These are phyloP conservation scores for Solanum etuberosum DNA, from an alignment of 257 asterid genomes.

Conservation along the genomic window DNA sequence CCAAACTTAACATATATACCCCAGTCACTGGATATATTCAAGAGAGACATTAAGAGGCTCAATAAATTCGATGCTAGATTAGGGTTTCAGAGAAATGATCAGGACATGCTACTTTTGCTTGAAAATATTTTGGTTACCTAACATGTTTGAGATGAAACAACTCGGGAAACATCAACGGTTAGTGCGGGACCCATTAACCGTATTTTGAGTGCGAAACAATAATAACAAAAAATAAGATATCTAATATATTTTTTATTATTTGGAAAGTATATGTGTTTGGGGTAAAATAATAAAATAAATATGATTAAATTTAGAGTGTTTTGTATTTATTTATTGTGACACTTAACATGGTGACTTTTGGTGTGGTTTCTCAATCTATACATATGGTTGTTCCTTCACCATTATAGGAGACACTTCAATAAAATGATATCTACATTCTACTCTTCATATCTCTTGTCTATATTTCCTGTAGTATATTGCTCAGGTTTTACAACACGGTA, in stretches of 20 bases:
- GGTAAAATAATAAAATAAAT: neutral
- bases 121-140: neutral
- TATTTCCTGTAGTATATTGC: neutral
- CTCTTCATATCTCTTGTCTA: neutral
- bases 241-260: neutral
- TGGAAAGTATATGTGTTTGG: neutral
- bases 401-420: neutral
- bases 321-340: no score
- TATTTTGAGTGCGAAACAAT: neutral
- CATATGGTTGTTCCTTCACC: neutral
- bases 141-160: neutral
- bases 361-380: neutral
- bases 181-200: conserved; percentile 13
- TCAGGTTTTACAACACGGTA: neutral
- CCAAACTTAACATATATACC: neutral
- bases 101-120: neutral
- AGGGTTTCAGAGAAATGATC: neutral
- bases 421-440: neutral
- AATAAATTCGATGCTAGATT: neutral
- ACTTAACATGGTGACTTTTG: neutral
- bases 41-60: neutral
- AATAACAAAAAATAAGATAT: neutral
- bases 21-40: neutral
- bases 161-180: conserved; percentile 8
- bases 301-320: neutral